Evolutionary conservation across 768 basidiomycete species (phyloP), one percentile per base, ranked within the genome.

Genomic region (Clitopilus hobsonii): DNA sequence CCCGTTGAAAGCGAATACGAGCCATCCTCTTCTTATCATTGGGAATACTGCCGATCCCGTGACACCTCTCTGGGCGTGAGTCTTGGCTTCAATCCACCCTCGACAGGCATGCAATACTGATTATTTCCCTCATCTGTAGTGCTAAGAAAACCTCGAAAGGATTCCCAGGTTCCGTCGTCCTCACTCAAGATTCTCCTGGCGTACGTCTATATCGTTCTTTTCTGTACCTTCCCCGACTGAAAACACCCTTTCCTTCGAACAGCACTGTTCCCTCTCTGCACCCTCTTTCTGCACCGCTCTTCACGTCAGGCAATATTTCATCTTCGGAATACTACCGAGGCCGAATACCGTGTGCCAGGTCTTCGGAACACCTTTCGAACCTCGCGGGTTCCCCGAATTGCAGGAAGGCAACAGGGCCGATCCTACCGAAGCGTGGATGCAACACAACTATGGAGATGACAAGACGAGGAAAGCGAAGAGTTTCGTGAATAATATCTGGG

Each of bases 111-210:
- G n/a, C 25, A 20, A 0, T 53, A n/a, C 27, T 51, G 11, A 8
- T 22, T 29, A 13, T 49, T 38, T 41, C 51, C 2, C 36, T 27
- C 24, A 1, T 32, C 11, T 26, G 1, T 36, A 78, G 77, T 11
- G 76, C 75, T 1, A 70, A 71, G 58, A 72, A 73, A 36, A 74
- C 69, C 58, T 71, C 72, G 0, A 56, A 61, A 47, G 67, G 68
- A 6, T 77, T 76, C 60, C 56, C 63, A 2, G 63, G 61, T n/a
- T 72, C 75, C 2, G 69, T 73, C 14, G 72, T 78, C 11, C 61
- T 78, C 18, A 74, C 72, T 6, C 74, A 77, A 54, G 71, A 76
- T 23, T 74, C 73, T 6, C 59, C 70, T 11, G 74, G 76, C 6
- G 75, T 78, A 61, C 23, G 70, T 62, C 22, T 11, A 22, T n/a